These are phyloP conservation scores for Suaeda aralocaspica DNA, from an alignment of 148 eudicot genomes.

Conservation along the genomic window DNA sequence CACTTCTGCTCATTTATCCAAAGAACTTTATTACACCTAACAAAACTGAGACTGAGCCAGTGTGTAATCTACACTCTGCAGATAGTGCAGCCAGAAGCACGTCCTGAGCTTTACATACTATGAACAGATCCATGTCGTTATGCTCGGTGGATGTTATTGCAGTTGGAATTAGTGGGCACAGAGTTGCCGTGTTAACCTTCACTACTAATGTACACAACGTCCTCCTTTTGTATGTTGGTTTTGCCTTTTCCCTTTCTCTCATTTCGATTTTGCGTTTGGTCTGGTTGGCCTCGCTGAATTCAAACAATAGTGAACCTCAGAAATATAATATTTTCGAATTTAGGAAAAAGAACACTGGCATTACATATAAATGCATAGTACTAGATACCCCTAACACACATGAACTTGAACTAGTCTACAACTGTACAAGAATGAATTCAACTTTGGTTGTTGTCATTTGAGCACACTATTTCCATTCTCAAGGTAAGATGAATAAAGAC, in stretches of 20 bases:
- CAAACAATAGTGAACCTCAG: not conserved
- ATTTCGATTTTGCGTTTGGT: slow-evolving; percentile 31
- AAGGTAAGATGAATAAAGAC: not conserved
- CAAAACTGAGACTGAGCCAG: slow-evolving; percentile 18
- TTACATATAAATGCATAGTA: not conserved
- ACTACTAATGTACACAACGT: slow-evolving; percentile 36
- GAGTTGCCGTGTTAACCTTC: slow-evolving; percentile 3
- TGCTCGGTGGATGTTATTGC: not conserved
- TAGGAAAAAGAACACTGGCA: not conserved
- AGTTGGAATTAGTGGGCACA: not conserved
- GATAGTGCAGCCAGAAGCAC: no score
- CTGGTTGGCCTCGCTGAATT: slow-evolving; percentile 79
- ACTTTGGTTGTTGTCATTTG: not conserved
- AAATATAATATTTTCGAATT: not conserved
- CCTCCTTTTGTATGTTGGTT: slow-evolving; percentile 59
- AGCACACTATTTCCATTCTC: not conserved
- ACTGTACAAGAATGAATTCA: not conserved
- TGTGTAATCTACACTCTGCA: slow-evolving; percentile 4
- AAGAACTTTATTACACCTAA: not conserved
- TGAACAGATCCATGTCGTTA: no score
- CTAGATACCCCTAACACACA: not conserved
- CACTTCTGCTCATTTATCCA: not conserved
- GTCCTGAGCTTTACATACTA: no score
- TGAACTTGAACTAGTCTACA: not conserved
- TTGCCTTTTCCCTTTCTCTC: slow-evolving; percentile 60